Evolutionary conservation across 805 yeast species (phyloP).

Genomic region (Metschnikowia reukaufii): DNA sequence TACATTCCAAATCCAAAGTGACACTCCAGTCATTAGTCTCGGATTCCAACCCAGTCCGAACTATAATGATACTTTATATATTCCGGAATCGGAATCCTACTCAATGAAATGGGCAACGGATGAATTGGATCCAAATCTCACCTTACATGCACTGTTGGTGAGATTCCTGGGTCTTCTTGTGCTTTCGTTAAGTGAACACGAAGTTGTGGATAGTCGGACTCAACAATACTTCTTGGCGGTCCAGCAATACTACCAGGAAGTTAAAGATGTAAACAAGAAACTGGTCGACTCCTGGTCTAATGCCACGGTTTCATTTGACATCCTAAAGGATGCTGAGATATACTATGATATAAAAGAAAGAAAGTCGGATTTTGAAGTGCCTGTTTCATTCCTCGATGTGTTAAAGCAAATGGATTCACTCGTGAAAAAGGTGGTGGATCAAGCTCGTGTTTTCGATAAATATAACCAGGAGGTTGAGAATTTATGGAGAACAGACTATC

Average conservation of each 20-base stretch:
- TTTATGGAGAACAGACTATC: constrained; percentile 61
- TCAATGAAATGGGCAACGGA: constrained; percentile 32
- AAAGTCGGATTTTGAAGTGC: constrained; percentile 10
- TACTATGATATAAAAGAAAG: constrained; percentile 22
- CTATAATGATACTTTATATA: constrained; percentile 28
- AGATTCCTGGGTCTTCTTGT: constrained; percentile 37
- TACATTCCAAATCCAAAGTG: constrained; percentile 32
- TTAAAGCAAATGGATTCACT: constrained; percentile 25
- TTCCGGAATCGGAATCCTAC: constrained; percentile 38
- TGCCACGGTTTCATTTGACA: constrained; percentile 18
- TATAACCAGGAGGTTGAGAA: constrained; percentile 48
- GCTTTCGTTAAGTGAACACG: constrained; percentile 40
- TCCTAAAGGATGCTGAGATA: constrained; percentile 23
- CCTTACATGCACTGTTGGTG: constrained; percentile 37
- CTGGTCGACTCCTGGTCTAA: constrained; percentile 24
- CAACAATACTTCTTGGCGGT: constrained; percentile 23
- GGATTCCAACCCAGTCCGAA: constrained; percentile 32
- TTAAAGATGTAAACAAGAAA: constrained; percentile 16
- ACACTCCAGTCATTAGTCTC: constrained; percentile 34
- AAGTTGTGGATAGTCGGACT: constrained; percentile 33
- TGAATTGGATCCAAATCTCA: constrained; percentile 25
- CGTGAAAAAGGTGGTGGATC: constrained; percentile 2
- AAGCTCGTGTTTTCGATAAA: constrained; percentile 47
- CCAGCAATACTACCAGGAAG: constrained; percentile 18
- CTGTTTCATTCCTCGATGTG: constrained; percentile 19